Percentiles rank a stretch among this genome's conserved stretches.
phyloP scores from a whole-genome alignment of 2,329 filamentous ascomycete genomes.

The Fusarium goolgardi region DNA sequence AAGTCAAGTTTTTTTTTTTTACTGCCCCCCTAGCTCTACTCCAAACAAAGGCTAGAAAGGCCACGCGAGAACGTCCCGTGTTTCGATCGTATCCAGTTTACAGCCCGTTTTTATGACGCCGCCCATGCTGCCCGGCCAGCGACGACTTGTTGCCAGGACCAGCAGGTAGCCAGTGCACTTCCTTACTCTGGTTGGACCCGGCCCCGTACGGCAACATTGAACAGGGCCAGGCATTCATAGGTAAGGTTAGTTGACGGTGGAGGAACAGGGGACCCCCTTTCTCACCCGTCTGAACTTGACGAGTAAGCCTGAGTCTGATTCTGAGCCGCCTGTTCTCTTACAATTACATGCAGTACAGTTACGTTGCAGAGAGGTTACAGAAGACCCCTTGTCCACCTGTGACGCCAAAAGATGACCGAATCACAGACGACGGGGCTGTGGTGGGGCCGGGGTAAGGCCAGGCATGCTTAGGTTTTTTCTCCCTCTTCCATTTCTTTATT shows the following conservation, averaged over 20 bases:
- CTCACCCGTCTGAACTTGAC: constrained; percentile 19
- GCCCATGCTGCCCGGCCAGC: constrained; percentile 34
- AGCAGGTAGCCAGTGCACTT: constrained; percentile 33
- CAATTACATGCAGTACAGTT: constrained; percentile 27
- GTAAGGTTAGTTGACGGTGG: constrained; percentile 37
- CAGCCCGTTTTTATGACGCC: constrained; percentile 22
- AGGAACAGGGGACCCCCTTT: constrained; percentile 29
- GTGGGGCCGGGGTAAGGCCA: constrained; percentile 29
- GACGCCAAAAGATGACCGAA: constrained; percentile 44
- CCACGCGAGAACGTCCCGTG: constrained; percentile 39
- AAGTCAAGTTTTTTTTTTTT: neutral
- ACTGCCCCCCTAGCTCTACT: constrained; percentile 16
- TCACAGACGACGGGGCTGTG: constrained; percentile 37
- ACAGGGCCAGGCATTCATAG: constrained; percentile 20
- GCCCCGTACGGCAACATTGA: constrained; percentile 3
- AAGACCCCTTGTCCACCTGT: constrained; percentile 43
- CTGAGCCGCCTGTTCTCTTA: constrained; percentile 30
- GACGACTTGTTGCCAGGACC: constrained; percentile 23
- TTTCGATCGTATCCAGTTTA: constrained; percentile 34
- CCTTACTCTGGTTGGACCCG: constrained; percentile 2
- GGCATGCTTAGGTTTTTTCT: constrained; percentile 2
- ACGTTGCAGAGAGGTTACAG: constrained; percentile 30
- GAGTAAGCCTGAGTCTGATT: constrained; percentile 9
- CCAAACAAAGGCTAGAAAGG: constrained; percentile 40
- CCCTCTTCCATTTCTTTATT: neutral